A percentile compares a stretch with the other conserved stretches of the same genome.
phyloP scores from a whole-genome alignment of 169 alveolate genomes.

The Eimeria nieschulzi region DNA sequence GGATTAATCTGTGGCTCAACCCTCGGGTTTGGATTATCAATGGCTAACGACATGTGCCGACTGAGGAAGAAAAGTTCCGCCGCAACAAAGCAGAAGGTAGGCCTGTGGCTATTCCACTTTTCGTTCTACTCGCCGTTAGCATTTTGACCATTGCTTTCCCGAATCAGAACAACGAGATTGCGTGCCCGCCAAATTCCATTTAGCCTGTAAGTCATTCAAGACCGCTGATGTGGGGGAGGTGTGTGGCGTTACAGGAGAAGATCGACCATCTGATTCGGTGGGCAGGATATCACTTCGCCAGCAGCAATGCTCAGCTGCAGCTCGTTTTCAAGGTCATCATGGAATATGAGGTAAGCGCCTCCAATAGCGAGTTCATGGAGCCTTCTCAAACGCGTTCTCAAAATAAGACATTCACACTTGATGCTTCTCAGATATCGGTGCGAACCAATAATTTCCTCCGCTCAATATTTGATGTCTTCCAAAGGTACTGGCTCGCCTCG shows the following conservation, averaged over 20 bases:
- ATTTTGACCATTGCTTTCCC: no score
- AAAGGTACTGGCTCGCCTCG: constrained; percentile 72
- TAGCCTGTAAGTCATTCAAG: no score
- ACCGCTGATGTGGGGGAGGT: background rate
- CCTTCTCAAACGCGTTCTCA: no score
- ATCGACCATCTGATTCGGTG: constrained; percentile 71
- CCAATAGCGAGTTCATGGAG: no score
- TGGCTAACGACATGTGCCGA: constrained; percentile 73
- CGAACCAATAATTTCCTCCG: background rate
- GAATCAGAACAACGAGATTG: no score
- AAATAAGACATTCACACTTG: no score
- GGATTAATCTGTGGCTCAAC: constrained; percentile 47
- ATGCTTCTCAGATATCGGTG: no score
- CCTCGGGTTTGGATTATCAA: constrained; percentile 70
- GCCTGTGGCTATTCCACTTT: background rate
- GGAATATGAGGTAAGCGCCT: constrained; percentile 52
- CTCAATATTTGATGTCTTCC: background rate
- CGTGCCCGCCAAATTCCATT: no score
- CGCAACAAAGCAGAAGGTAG: constrained; percentile 69
- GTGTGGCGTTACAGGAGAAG: constrained; percentile 36
- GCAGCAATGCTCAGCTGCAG: constrained; percentile 70
- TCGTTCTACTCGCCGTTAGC: no score
- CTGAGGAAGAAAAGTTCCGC: constrained; percentile 67
- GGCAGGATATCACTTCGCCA: constrained; percentile 74
- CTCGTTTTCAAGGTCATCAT: constrained; percentile 69